Base-by-base conservation (phyloP, 495 filamentous ascomycete species). In the Lichina pygmaea region DNA sequence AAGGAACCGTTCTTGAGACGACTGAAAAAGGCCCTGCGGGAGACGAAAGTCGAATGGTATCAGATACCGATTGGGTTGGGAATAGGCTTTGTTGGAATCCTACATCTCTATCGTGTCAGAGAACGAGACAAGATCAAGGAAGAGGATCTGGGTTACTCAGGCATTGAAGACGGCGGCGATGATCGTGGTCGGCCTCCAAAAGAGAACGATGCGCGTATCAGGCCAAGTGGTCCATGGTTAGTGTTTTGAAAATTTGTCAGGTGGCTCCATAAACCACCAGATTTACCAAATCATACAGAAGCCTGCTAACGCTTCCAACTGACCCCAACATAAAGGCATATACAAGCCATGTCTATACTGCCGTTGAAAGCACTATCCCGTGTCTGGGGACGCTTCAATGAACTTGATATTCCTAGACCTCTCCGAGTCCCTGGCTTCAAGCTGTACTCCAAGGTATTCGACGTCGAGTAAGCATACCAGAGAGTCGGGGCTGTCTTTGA, bases 361-460 rank as follows among this genome's bases (percentile, higher is more conserved):
- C 89, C 89, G 17, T 62, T 99, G 48, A 99, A 99, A 60, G 86
- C 82, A 36, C 67, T 95, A 46, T 93, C 85, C 8, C 73, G 91
- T 30, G 52, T 92, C 49, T 99, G 89, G 89, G 89, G 89, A 41
- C 75, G 66, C 38, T 93, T 95, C 66, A 99, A 99, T 59, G 89
- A 94, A 57, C 62, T 93, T 32, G 70, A 75, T 39, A 80, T 99
- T 40, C 89, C 89, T 0, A 83, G 85, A 61, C 84, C 81, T 57
- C 68, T 95, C 40, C 79, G 89, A 24, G 68, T 84, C 0, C 86
- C 91, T 13, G 89, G 91, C n/a, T 99, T 99, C 60, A 82, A 78
- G 51, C 65, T 99, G 11, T 99, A 99, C 57, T 72, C 82, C 3
- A 93, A 66, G 60, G 66, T 86, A 24, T 99, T 99, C 54, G 91